phyloP scores from a whole-genome alignment of 1,139 yeast species.

The Debaryomyces singareniensis region DNA sequence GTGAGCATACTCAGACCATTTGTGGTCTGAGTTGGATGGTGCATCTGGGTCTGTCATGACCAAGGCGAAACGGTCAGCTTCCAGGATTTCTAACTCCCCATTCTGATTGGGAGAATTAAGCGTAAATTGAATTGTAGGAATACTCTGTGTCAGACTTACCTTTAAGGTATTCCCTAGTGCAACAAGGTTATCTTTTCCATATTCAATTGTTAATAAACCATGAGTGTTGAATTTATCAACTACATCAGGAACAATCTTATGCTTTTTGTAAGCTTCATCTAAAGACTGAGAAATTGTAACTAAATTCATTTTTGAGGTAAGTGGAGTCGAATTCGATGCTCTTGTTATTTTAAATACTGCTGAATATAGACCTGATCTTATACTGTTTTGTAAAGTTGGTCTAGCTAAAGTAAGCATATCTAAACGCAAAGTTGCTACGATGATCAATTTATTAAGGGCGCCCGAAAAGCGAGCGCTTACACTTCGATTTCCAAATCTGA shows the following conservation, averaged over 20 bases:
- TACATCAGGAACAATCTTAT: constrained; percentile 60
- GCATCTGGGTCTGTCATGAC: constrained; percentile 93
- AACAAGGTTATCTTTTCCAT: constrained; percentile 53
- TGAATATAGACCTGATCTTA: no score
- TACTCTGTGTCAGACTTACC: constrained; percentile 57
- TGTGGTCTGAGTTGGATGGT: constrained; percentile 73
- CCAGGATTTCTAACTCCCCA: constrained; percentile 32
- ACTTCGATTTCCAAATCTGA: no score
- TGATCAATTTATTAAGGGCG: no score
- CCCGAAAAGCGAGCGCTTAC: no score
- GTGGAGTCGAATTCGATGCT: no score
- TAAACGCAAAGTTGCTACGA: no score
- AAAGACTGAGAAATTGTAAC: constrained; percentile 62
- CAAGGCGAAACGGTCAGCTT: constrained; percentile 58
- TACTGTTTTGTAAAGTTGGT: no score
- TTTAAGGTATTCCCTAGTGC: constrained; percentile 72
- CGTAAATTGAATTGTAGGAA: constrained; percentile 64
- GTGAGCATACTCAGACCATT: constrained; percentile 86
- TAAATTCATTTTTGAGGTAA: constrained; percentile 24
- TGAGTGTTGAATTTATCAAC: constrained; percentile 41
- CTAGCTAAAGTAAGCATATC: no score
- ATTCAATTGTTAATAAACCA: constrained; percentile 42
- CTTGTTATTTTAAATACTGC: no score
- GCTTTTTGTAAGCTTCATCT: constrained; percentile 54
- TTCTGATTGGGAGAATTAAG: constrained; percentile 41